phyloP scores from a whole-genome alignment of 2,329 filamentous ascomycete genomes.

The Pseudomassariella vexata region DNA sequence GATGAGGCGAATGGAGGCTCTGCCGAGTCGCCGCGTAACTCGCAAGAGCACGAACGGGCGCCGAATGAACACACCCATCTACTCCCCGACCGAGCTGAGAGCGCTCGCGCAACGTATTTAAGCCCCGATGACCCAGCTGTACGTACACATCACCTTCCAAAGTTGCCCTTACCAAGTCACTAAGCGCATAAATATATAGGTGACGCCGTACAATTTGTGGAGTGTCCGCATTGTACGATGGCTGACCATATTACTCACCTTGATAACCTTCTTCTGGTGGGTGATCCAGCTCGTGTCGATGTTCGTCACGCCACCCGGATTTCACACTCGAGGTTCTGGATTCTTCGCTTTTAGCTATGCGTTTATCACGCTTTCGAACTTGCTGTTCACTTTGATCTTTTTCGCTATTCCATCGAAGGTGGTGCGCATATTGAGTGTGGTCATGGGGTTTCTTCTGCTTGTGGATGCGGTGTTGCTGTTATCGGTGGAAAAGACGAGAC shows the following conservation, averaged over 20 bases:
- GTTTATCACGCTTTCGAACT: constrained; percentile 68
- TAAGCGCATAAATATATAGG: too few species aligned
- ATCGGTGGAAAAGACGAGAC: constrained; percentile 64
- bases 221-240: constrained; percentile 76
- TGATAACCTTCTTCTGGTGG: constrained; percentile 87
- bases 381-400: constrained; percentile 76
- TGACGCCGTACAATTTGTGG: constrained; percentile 83
- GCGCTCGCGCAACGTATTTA: constrained; percentile 54
- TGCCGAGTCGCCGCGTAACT: constrained; percentile 12
- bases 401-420: constrained; percentile 79
- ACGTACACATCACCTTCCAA: constrained; percentile 22
- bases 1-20: constrained; percentile 12
- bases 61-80: constrained; percentile 57
- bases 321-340: constrained; percentile 82
- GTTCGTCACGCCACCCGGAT: constrained; percentile 83
- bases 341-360: constrained; percentile 87
- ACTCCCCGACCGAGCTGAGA: constrained; percentile 61
- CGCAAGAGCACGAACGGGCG: constrained; percentile 15
- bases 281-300: constrained; percentile 78
- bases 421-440: constrained; percentile 65
- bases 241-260: constrained; percentile 69
- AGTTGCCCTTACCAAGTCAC: not conserved
- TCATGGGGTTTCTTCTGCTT: constrained; percentile 62
- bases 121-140: constrained; percentile 79
- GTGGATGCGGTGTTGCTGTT: constrained; percentile 76